Evolutionary conservation across 495 filamentous ascomycete genomes (phyloP).

Genomic region (Penicillium silybi): DNA sequence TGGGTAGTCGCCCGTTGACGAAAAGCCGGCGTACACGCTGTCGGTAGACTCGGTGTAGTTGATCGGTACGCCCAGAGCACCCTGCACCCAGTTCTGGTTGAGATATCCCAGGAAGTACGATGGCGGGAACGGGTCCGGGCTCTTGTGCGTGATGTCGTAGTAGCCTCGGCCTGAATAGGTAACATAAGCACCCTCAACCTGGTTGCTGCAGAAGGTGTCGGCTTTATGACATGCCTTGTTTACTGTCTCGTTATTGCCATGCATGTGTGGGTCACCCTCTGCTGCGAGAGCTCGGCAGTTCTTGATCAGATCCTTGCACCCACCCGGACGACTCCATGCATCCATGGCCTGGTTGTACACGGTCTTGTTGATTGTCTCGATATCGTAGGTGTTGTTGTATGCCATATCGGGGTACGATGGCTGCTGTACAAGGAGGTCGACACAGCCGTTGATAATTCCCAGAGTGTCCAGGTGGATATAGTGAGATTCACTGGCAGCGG

Average conservation of each 20-base stretch:
- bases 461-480: constrained; percentile 48
- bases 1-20: constrained; percentile 42
- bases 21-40: constrained; percentile 51
- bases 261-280: constrained; percentile 41
- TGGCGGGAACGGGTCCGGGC: constrained; percentile 60
- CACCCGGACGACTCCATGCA: constrained; percentile 48
- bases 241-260: constrained; percentile 41
- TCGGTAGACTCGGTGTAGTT: constrained; percentile 59
- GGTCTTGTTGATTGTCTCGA: constrained; percentile 58
- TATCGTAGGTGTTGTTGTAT: constrained; percentile 71
- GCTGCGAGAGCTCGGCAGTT: constrained; percentile 40
- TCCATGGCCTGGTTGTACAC: constrained; percentile 46
- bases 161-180: constrained; percentile 41
- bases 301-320: constrained; percentile 57
- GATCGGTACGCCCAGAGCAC: constrained; percentile 58
- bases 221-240: constrained; percentile 39
- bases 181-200: constrained; percentile 35
- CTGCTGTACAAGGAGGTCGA: constrained; percentile 67
- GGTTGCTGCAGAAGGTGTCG: constrained; percentile 32
- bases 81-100: constrained; percentile 58
- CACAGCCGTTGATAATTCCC: constrained; percentile 66
- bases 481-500: constrained; percentile 24
- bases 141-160: constrained; percentile 59
- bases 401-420: constrained; percentile 65
- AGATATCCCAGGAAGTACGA: constrained; percentile 61